Percentiles rank a stretch among this genome's conserved stretches.
Evolutionary conservation across 1,284 basidiomycete species (phyloP).

Genomic region (Malassezia furfur): DNA sequence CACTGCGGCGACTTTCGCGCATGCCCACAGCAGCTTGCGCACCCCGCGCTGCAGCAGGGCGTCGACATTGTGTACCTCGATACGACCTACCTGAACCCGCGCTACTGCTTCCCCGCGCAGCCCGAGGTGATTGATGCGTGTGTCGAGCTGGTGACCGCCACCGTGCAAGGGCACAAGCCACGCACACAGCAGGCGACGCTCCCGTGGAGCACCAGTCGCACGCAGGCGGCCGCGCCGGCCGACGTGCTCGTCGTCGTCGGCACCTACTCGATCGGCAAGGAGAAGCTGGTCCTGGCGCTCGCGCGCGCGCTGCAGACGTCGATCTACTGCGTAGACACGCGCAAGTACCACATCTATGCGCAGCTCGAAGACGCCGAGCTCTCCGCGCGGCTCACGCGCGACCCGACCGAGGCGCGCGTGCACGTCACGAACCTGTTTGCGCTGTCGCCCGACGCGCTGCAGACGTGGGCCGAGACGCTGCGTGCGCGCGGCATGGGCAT

Average conservation of each 20-base stretch:
- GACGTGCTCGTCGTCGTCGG: conserved; percentile 69
- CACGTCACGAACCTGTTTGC: conserved; percentile 74
- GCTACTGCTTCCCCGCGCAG: conserved; percentile 91
- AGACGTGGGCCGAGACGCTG: conserved; percentile 57
- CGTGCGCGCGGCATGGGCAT: conserved; percentile 66
- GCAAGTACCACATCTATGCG: conserved; percentile 38
- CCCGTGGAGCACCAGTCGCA: not conserved
- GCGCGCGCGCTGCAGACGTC: conserved; percentile 72
- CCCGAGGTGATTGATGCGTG: conserved; percentile 84
- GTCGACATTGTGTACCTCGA: conserved; percentile 86
- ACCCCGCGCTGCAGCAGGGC: conserved; percentile 26
- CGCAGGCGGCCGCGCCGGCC: not conserved
- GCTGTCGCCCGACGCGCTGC: conserved; percentile 68
- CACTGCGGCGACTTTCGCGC: conserved; percentile 75
- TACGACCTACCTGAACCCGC: conserved; percentile 89
- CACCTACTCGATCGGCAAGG: conserved; percentile 94
- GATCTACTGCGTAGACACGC: conserved; percentile 70
- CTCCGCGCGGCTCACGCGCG: conserved; percentile 64
- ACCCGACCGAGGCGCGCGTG: conserved; percentile 67
- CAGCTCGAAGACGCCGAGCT: conserved; percentile 56
- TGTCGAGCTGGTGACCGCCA: conserved; percentile 56
- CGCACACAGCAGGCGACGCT: not conserved
- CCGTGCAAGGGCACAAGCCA: not conserved
- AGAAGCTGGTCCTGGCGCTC: conserved; percentile 87
- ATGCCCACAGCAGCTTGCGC: conserved; percentile 30